Conservation (phyloP, 129 eudicot genomes). For the Chrysanthemum makinoi region DNA sequence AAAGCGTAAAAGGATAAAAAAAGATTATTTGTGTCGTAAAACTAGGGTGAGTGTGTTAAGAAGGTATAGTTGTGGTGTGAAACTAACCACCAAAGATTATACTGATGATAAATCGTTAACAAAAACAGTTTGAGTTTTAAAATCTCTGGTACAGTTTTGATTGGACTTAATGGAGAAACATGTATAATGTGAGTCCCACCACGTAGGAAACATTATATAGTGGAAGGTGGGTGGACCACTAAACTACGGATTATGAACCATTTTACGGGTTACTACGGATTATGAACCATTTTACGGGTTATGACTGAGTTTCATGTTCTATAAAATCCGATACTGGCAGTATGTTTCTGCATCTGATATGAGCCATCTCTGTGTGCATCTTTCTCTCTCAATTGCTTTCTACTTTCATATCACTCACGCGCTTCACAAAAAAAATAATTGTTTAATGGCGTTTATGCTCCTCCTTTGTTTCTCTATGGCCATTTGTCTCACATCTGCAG, state of each 20-base stretch:
- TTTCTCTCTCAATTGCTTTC: neutral
- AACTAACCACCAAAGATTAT: slow-evolving; percentile 32
- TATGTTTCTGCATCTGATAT: neutral
- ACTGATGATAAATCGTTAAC: slow-evolving; percentile 28
- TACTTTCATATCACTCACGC: slow-evolving; percentile 14
- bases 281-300: no score
- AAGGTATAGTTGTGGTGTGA: slow-evolving; percentile 50
- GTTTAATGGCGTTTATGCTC: slow-evolving; percentile 12
- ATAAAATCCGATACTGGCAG: slow-evolving; percentile 11
- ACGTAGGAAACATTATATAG: neutral
- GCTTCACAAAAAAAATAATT: slow-evolving; percentile 25
- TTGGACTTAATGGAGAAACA: neutral
- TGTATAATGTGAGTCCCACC: neutral
- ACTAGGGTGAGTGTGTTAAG: slow-evolving; percentile 53
- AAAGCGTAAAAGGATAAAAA: slow-evolving; percentile 33
- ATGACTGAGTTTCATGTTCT: neutral
- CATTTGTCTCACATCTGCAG: slow-evolving; percentile 28
- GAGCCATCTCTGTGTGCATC: slow-evolving; percentile 9
- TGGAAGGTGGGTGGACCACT: neutral
- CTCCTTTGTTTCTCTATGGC: slow-evolving; percentile 22
- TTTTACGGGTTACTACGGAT: no score
- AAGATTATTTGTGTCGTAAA: slow-evolving; percentile 28
- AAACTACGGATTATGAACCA: neutral
- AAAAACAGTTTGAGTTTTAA: neutral
- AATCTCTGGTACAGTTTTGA: neutral